These are phyloP conservation scores for Fusarium duplospermum DNA, from an alignment of 2,329 filamentous ascomycete genomes.

Conservation along the genomic window DNA sequence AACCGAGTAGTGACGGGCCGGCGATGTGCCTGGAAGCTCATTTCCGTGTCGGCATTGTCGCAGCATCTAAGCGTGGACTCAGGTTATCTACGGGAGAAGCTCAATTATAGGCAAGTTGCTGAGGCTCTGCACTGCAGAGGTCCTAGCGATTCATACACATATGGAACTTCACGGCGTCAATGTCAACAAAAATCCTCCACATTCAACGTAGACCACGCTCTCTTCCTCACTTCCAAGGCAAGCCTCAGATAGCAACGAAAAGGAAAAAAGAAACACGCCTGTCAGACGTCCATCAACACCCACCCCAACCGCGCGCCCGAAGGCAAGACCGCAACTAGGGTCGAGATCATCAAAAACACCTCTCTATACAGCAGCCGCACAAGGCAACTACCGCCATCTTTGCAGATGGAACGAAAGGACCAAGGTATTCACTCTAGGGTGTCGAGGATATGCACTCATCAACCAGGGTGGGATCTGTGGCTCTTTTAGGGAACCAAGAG, in stretches of 20 bases:
- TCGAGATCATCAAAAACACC: slow-evolving; percentile 91
- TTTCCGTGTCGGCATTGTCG: neutral
- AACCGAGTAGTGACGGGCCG: neutral
- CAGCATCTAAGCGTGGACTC: too few species aligned
- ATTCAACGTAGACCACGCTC: too few species aligned
- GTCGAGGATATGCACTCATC: slow-evolving; percentile 76
- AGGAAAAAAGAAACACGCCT: slow-evolving; percentile 66
- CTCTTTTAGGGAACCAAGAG: slow-evolving; percentile 93
- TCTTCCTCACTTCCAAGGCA: slow-evolving; percentile 65
- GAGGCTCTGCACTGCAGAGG: too few species aligned
- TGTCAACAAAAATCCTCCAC: too few species aligned
- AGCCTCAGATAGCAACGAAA: slow-evolving; percentile 66
- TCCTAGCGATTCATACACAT: too few species aligned
- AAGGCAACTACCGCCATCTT: slow-evolving; percentile 65
- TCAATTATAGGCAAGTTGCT: neutral
- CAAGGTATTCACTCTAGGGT: slow-evolving; percentile 53
- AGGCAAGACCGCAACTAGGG: slow-evolving; percentile 76
- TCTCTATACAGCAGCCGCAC: slow-evolving; percentile 75
- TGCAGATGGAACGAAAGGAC: slow-evolving; percentile 48
- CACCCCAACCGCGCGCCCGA: slow-evolving; percentile 83
- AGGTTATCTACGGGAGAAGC: neutral
- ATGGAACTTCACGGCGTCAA: too few species aligned
- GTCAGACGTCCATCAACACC: slow-evolving; percentile 92
- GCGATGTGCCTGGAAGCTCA: too few species aligned
- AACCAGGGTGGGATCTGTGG: slow-evolving; percentile 81